Conservation (phyloP, 108 stramenopile species). For the Cyclotella atomus region DNA sequence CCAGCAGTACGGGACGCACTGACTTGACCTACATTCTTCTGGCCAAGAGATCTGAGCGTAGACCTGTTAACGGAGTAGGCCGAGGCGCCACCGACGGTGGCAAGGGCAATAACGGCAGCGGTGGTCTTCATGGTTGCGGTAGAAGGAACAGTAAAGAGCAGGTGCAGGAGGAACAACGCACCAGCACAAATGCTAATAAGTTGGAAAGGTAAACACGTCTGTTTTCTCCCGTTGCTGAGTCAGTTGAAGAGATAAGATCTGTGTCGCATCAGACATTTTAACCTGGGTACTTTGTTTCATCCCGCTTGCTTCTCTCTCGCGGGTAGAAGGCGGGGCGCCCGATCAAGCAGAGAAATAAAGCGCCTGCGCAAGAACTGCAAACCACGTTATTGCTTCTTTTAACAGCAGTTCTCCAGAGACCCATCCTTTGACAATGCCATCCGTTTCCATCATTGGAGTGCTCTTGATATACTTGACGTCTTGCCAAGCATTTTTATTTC, state of each 20-base stretch:
- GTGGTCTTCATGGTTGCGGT: conserved; percentile 68
- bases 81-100: conserved; percentile 57
- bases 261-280: background rate
- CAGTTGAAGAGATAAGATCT: background rate
- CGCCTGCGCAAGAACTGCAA: too few species aligned
- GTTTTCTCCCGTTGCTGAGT: background rate
- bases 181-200: background rate
- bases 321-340: too few species aligned
- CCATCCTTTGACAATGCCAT: too few species aligned
- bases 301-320: too few species aligned
- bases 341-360: too few species aligned
- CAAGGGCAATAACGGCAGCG: conserved; percentile 54
- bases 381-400: too few species aligned
- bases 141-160: background rate
- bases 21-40: conserved; percentile 52
- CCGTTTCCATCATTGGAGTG: background rate
- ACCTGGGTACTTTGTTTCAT: too few species aligned
- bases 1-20: conserved; percentile 39
- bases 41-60: conserved; percentile 64
- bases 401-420: too few species aligned
- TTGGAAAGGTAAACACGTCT: background rate
- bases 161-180: background rate
- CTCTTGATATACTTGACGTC: background rate
- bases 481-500: background rate
- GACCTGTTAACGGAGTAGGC: conserved; percentile 72